These are phyloP conservation scores for Eucalyptus sp. DNA, from an alignment of 345 rosid genomes.

Conservation along the genomic window DNA sequence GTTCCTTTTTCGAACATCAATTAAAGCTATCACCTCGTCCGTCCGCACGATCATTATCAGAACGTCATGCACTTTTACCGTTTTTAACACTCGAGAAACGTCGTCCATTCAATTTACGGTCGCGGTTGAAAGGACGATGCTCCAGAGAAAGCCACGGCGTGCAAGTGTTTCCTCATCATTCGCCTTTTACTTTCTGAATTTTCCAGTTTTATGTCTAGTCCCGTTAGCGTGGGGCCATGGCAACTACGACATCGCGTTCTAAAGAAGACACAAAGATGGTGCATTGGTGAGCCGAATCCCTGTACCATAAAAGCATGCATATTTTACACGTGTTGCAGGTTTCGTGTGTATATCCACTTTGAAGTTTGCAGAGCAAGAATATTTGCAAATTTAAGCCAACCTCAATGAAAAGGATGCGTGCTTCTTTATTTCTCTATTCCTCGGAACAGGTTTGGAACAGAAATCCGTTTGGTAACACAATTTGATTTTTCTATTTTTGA, in stretches of 20 bases:
- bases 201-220: neutral
- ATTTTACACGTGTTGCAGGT: neutral
- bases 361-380: neutral
- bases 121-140: neutral
- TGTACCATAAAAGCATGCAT: neutral
- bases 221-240: neutral
- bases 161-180: neutral
- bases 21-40: neutral
- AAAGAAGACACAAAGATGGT: too few relatives aligned
- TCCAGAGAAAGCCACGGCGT: neutral
- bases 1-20: neutral
- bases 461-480: too few relatives aligned
- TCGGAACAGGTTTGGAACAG: too few relatives aligned
- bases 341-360: neutral
- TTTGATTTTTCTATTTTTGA: too few relatives aligned
- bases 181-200: neutral
- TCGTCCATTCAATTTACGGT: neutral
- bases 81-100: neutral
- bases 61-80: neutral
- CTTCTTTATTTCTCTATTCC: too few relatives aligned
- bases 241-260: neutral
- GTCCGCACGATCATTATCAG: neutral
- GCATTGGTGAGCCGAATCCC: too few relatives aligned
- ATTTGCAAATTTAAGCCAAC: neutral
- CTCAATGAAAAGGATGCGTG: neutral